Conservation (phyloP, 208 protist species). For the Vickermania ingenoplastis region DNA sequence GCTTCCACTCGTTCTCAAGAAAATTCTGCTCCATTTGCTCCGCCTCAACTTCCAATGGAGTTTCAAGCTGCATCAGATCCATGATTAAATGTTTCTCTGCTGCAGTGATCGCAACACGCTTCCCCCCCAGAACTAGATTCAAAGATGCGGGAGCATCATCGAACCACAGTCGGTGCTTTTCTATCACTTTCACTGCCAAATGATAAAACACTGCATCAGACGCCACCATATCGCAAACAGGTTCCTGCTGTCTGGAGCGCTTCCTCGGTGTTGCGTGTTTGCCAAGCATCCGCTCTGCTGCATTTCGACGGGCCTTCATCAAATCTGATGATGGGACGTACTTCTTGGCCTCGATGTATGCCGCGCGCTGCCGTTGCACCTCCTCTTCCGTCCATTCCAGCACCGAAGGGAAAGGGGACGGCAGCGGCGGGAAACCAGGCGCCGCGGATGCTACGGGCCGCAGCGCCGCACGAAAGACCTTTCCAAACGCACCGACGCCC, state of each 20-base stretch:
- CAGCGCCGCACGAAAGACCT: slow-evolving; percentile 31
- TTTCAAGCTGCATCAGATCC: slow-evolving; percentile 30
- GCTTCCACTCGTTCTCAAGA: slow-evolving; percentile 8
- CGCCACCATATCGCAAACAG: background rate
- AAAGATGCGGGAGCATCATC: slow-evolving; percentile 6
- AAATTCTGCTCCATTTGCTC: slow-evolving; percentile 13
- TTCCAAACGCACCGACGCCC: slow-evolving; percentile 32
- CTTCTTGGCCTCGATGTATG: slow-evolving; percentile 5
- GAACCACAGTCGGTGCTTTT: slow-evolving; percentile 28
- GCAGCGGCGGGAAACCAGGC: background rate
- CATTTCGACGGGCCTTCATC: background rate
- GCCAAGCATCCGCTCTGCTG: background rate
- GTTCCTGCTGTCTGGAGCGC: background rate
- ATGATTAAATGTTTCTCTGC: slow-evolving; percentile 14
- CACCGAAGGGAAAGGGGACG: background rate
- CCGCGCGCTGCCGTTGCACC: slow-evolving; percentile 5
- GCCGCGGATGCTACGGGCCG: background rate
- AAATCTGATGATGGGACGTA: background rate
- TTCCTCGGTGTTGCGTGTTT: background rate
- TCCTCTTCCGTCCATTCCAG: background rate
- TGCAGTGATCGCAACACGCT: background rate
- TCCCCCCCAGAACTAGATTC: background rate
- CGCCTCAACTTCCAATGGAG: slow-evolving; percentile 25
- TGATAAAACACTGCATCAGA: background rate
- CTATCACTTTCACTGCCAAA: slow-evolving; percentile 42